These are phyloP conservation scores for Aethionema arabicum DNA, from an alignment of 345 rosid species.

Conservation along the genomic window DNA sequence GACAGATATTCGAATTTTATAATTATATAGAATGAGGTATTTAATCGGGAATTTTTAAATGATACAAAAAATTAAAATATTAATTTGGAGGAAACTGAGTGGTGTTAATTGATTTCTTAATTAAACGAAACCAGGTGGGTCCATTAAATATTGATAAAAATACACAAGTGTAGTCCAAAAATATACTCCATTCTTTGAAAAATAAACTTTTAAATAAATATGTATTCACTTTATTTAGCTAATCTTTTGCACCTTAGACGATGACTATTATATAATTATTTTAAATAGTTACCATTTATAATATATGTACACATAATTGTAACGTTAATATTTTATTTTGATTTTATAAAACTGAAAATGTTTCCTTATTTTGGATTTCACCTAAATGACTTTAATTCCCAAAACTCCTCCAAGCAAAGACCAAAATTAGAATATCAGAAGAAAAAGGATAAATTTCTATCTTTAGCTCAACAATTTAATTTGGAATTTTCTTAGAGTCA, in stretches of 20 bases:
- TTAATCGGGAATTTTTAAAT: too few species aligned
- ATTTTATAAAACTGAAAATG: too few species aligned
- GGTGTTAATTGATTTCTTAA: conserved; percentile 14
- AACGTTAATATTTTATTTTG: too few species aligned
- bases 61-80: too few species aligned
- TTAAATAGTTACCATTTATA: too few species aligned
- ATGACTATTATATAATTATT: neutral
- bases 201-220: conserved; percentile 18
- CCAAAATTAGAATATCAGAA: neutral
- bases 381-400: neutral
- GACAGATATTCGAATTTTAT: too few species aligned
- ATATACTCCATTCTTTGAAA: conserved; percentile 7
- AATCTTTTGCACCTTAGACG: conserved; percentile 2
- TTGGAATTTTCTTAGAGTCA: neutral
- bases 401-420: neutral
- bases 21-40: too few species aligned
- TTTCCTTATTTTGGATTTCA: neutral
- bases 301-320: neutral
- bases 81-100: neutral
- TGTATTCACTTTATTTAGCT: conserved; percentile 7
- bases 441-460: neutral
- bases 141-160: conserved; percentile 5
- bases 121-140: conserved; percentile 15
- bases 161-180: conserved; percentile 11
- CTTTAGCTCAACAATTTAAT: neutral